A percentile compares a stretch with the other conserved stretches of the same genome.
Evolutionary conservation across 768 basidiomycete species (phyloP).

Genomic region (Hortiboletus campestris): DNA sequence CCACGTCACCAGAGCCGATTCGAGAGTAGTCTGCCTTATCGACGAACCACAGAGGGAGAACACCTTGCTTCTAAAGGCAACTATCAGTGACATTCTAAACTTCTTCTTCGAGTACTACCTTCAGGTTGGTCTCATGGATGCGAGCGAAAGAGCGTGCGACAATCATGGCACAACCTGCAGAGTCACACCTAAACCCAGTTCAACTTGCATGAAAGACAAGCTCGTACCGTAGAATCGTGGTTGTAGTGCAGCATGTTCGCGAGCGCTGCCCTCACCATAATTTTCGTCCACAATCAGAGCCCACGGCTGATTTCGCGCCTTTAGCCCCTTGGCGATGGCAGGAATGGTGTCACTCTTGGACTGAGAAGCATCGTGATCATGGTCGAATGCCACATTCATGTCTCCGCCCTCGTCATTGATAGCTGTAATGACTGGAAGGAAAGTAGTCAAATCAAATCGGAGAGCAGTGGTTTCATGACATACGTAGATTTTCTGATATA

Average conservation of each 20-base stretch:
- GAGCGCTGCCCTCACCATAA: slow-evolving; percentile 96
- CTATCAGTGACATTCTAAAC: slow-evolving; percentile 1
- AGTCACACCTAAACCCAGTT: neutral
- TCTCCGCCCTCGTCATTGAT: slow-evolving; percentile 94
- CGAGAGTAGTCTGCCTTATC: slow-evolving; percentile 82
- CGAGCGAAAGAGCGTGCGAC: slow-evolving; percentile 93
- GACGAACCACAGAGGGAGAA: slow-evolving; percentile 92
- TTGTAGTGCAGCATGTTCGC: slow-evolving; percentile 97
- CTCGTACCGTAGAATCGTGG: slow-evolving; percentile 84
- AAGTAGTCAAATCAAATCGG: slow-evolving; percentile 1
- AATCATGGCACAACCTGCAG: slow-evolving; percentile 77
- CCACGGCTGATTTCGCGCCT: slow-evolving; percentile 83
- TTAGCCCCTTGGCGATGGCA: slow-evolving; percentile 84
- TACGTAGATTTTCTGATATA: slow-evolving; percentile 92
- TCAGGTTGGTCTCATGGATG: slow-evolving; percentile 97
- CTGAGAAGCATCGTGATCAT: slow-evolving; percentile 45
- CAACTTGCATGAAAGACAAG: neutral
- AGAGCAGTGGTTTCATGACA: slow-evolving; percentile 30
- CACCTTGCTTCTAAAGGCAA: slow-evolving; percentile 83
- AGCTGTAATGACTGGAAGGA: slow-evolving; percentile 78
- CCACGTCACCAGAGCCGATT: slow-evolving; percentile 76
- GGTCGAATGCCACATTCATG: slow-evolving; percentile 89
- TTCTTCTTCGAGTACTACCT: slow-evolving; percentile 45
- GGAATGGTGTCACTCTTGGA: slow-evolving; percentile 79
- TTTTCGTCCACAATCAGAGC: slow-evolving; percentile 94